Evolutionary conservation across 805 yeast genomes (phyloP), one percentile per base, ranked within the genome.

Genomic region (Saccharomycopsis microspora): DNA sequence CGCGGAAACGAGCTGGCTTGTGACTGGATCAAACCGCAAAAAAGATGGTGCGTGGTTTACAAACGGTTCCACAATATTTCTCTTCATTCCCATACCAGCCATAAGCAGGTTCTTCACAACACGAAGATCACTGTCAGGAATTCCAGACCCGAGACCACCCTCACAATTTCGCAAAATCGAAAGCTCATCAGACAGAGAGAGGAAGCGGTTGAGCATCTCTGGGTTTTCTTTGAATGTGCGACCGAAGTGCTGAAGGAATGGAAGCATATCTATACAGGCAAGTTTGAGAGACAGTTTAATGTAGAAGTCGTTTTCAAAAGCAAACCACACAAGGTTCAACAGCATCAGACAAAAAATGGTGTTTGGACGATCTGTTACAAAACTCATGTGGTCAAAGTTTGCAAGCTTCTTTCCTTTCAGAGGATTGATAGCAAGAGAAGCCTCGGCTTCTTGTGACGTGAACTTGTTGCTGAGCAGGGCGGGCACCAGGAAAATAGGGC

Each of bases 221-320:
- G 19, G 19, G 19, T 19, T 19, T 19, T 19, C 19, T 19, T 19
- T 19, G 19, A 19, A 19, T 19, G 19, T 19, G 19, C 19, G 19
- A 32, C 35, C 35, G 19, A 40, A 8, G 19, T 32, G 4, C 7
- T 6, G 9, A 5, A 45, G 10, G 29, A 40, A 45, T 28, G 44
- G 44, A 32, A 11, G 27, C 9, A 41, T 29, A 3, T 45, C 48
- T 5, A 8, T 5, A 29, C 48, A 45, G 5, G 39, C 44, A 5
- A 45, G 5, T 10, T 30, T 10, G n/a, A 32, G 5, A 4, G 48
- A 32, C 5, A 44, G 40, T 19, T 40, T 32, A 7, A 47, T 47
- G 34, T 47, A 50, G 42, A 50, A 50, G 34, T 50, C 53, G n/a
- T 35, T 29, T 28, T 48, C 44, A 32, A 45, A 48, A 11, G 40